phyloP scores from a whole-genome alignment of 2,329 filamentous ascomycete species.

The Pyricularia grisea region DNA sequence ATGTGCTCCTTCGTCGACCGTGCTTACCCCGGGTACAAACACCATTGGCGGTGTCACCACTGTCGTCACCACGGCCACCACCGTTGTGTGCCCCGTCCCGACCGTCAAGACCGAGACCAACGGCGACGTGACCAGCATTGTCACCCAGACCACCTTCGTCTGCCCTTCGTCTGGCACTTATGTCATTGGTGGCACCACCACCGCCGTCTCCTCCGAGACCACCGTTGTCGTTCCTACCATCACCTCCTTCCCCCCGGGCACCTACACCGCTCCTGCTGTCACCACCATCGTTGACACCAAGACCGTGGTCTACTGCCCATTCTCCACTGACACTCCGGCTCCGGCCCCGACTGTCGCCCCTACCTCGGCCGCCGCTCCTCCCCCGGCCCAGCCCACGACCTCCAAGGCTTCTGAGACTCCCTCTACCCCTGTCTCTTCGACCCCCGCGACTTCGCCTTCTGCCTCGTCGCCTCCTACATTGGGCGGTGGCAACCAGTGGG shows the following conservation, averaged over 20 bases:
- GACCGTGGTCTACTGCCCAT: slow-evolving; percentile 64
- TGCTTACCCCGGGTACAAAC: slow-evolving; percentile 53
- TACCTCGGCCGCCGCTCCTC: slow-evolving; percentile 12
- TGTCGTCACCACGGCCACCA: slow-evolving; percentile 55
- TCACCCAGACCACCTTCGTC: slow-evolving; percentile 61
- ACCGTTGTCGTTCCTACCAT: slow-evolving; percentile 57
- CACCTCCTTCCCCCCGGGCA: slow-evolving; percentile 56
- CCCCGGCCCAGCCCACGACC: slow-evolving; percentile 12
- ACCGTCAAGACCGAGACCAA: slow-evolving; percentile 47
- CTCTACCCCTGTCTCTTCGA: neutral
- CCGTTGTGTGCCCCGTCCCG: slow-evolving; percentile 61
- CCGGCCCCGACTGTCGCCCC: slow-evolving; percentile 19
- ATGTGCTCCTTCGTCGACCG: slow-evolving; percentile 51
- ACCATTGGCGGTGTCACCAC: slow-evolving; percentile 67
- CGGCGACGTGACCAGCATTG: slow-evolving; percentile 55
- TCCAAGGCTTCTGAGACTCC: slow-evolving; percentile 12
- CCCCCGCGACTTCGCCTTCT: neutral
- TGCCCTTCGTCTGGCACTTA: slow-evolving; percentile 68
- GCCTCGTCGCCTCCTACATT: slow-evolving; percentile 19
- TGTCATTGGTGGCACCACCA: slow-evolving; percentile 62
- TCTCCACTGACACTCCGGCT: slow-evolving; percentile 33
- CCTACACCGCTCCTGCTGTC: slow-evolving; percentile 60
- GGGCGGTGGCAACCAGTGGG: slow-evolving; percentile 49
- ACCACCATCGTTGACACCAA: slow-evolving; percentile 61
- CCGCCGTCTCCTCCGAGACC: slow-evolving; percentile 42